Evolutionary conservation across 257 asterid genomes (phyloP), one percentile per base, ranked within the genome.

Genomic region (Solanum virginianum): DNA sequence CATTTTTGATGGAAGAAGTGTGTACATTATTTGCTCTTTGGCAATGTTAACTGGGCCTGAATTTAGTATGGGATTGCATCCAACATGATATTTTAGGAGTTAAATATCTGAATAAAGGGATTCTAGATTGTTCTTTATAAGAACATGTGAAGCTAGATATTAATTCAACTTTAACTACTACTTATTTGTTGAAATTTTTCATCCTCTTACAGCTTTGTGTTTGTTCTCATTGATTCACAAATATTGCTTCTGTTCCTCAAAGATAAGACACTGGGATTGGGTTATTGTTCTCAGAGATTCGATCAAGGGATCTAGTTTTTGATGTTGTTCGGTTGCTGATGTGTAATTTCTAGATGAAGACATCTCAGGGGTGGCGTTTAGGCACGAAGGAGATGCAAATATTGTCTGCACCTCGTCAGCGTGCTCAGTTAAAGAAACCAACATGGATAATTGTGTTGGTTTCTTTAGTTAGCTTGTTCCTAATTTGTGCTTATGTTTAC

Each of bases 361-460:
- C 96, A 83, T 81, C 90, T 93, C 96, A 92, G 92, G 93, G 91
- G 66, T 97, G 98, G 96, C 97, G 96, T 89, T 84, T 92, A 83
- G 96, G 98, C 95, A 90, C 90, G 93, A 97, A 94, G 87, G 96
- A 91, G 89, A 90, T 88, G 91, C 96, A 90, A 90, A 91, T 93
- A 87, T 84, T 92, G 92, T 97, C 93, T 66, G 91, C 83, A 88
- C 88, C 95, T 88, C 99, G 99, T 86, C 98, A 94, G 86, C 98
- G 98, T 20, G 84, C 92, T 86, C 99, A 92, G 70, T 84, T 92
- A 83, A 94, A 90, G 92, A 97, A 95, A 92, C 99, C 98, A 69
- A 97, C 94, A 39, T 95, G 99, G 99, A 94, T 97, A 84, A 92
- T 97, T 32, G 88, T 94, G 53, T 86, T 97, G 96, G 93, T 97